A percentile compares a stretch with the other conserved stretches of the same genome.
These are phyloP conservation scores for Lentinula aciculospora DNA, from an alignment of 768 basidiomycete genomes.

Conservation along the genomic window DNA sequence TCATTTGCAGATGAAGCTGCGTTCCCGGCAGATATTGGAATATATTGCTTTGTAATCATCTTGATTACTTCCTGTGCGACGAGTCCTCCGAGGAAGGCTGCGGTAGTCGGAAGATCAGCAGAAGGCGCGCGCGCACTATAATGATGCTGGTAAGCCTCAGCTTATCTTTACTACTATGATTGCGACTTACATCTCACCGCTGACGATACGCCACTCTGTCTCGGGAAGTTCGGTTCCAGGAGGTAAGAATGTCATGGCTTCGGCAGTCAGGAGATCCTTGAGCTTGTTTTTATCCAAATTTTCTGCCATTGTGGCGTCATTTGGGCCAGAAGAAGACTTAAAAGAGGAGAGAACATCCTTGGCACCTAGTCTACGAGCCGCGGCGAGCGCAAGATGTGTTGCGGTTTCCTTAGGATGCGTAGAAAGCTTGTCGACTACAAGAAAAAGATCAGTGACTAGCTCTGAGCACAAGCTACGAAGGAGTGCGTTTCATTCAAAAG, in stretches of 20 bases:
- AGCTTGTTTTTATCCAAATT: neutral
- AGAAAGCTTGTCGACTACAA: conserved; percentile 34
- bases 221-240: conserved; percentile 45
- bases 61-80: conserved; percentile 98
- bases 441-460: conserved; percentile 6
- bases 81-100: conserved; percentile 89
- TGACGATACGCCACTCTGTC: conserved; percentile 43
- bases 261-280: conserved; percentile 32
- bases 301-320: neutral
- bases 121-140: conserved; percentile 71
- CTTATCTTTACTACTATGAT: neutral
- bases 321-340: conserved; percentile 21
- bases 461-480: neutral
- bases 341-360: conserved; percentile 32
- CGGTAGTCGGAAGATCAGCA: conserved; percentile 88
- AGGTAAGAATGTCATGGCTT: conserved; percentile 47
- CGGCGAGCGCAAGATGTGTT: conserved; percentile 72
- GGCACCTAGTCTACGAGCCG: conserved; percentile 33
- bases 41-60: conserved; percentile 92
- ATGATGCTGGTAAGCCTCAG: conserved; percentile 12
- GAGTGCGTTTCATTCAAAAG: no score
- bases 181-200: conserved; percentile 78
- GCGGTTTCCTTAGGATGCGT: conserved; percentile 49
- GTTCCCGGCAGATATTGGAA: conserved; percentile 48
- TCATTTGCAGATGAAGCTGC: neutral